Conservation (phyloP, 306 rosid genomes). For the Vigna hirtella region DNA sequence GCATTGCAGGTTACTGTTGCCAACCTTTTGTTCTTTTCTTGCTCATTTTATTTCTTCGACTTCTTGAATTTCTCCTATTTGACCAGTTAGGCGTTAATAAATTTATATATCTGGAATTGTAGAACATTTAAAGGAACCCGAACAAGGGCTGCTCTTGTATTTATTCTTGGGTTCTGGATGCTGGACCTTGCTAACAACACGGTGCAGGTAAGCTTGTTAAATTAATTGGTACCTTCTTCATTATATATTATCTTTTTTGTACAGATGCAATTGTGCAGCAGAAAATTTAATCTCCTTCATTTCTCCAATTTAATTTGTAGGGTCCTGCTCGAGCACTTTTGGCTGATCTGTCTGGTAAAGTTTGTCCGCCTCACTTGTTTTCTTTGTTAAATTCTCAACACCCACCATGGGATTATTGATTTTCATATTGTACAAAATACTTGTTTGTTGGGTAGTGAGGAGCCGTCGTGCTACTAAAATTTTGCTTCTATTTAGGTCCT, state of each 20-base stretch:
- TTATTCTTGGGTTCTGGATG: conserved; percentile 97
- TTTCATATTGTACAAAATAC: conserved; percentile 29
- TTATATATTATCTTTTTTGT: conserved; percentile 14
- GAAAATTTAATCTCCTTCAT: conserved; percentile 33
- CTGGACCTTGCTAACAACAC: conserved; percentile 99
- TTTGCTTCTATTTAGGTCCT: conserved; percentile 64
- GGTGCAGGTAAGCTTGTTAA: conserved; percentile 74
- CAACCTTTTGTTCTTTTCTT: conserved; percentile 46
- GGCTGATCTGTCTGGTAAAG: conserved; percentile 90
- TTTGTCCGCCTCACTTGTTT: conserved; percentile 4
- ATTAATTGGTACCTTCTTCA: conserved; percentile 29
- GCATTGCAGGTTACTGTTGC: conserved; percentile 85
- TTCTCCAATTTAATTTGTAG: conserved; percentile 54
- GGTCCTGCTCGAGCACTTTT: conserved; percentile 99
- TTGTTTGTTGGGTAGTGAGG: neutral
- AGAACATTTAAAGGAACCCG: conserved; percentile 93
- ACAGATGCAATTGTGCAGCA: conserved; percentile 13
- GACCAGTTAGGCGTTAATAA: conserved; percentile 35
- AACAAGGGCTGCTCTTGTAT: conserved; percentile 83
- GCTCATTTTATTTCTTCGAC: conserved; percentile 20
- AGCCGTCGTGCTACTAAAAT: conserved; percentile 19
- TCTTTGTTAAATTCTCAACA: conserved; percentile 34
- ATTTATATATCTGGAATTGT: conserved; percentile 48
- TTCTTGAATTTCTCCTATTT: conserved; percentile 20
- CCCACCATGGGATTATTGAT: conserved; percentile 29